phyloP scores from a whole-genome alignment of 73 alveolate species.

The Paramecium octaurelia region DNA sequence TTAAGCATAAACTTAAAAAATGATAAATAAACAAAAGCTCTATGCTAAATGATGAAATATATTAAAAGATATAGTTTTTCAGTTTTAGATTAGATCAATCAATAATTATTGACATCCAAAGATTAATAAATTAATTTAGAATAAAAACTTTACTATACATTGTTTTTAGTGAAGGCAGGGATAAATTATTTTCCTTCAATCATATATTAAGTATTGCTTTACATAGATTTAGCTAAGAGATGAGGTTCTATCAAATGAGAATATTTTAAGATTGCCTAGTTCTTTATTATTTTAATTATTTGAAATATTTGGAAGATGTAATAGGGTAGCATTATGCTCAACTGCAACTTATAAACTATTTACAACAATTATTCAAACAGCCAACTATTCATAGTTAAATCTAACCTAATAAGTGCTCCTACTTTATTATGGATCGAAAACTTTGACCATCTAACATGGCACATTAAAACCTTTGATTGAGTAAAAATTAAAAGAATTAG shows the following conservation, averaged over 20 bases:
- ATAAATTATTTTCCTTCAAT: neutral
- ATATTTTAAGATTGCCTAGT: neutral
- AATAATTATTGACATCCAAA: neutral
- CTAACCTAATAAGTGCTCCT: neutral
- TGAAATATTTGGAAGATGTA: constrained; percentile 8
- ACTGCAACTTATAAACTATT: neutral
- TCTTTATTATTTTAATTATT: neutral
- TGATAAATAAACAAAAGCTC: neutral
- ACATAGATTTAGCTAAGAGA: neutral
- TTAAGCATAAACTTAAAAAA: neutral
- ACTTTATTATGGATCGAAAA: neutral
- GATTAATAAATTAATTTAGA: neutral
- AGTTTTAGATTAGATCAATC: neutral
- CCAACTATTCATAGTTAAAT: neutral
- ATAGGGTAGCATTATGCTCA: neutral
- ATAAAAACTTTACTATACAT: neutral
- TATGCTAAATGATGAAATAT: neutral
- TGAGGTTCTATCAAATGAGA: neutral
- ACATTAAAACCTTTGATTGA: neutral
- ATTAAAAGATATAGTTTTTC: neutral
- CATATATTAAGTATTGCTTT: neutral
- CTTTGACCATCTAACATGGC: neutral
- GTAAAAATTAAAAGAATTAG: neutral
- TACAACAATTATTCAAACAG: neutral
- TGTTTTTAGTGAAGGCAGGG: neutral